Percentiles rank a stretch among this genome's conserved stretches.
Evolutionary conservation across 441 rosid species (phyloP).

Genomic region (Melastoma candidum): DNA sequence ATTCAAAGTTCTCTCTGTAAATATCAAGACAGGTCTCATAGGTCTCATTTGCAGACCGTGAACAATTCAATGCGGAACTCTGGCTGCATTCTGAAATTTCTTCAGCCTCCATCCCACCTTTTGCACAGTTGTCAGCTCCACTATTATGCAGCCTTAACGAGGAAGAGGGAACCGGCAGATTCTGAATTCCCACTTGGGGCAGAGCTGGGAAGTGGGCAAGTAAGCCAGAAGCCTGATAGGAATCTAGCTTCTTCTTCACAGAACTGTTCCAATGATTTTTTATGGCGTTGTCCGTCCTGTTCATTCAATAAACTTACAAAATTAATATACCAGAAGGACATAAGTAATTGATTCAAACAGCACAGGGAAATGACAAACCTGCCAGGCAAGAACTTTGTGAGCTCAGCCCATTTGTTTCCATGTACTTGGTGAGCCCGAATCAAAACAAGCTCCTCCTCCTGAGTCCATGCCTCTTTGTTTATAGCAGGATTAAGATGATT

Average conservation of each 20-base stretch:
- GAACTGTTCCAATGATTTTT: conserved; percentile 99
- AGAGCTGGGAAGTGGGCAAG: conserved; percentile 64
- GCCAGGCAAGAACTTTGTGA: conserved; percentile 95
- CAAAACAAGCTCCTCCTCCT: conserved; percentile 92
- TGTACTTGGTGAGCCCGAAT: conserved; percentile 94
- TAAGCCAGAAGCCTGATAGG: conserved; percentile 82
- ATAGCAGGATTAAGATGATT: conserved; percentile 97
- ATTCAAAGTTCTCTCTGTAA: conserved; percentile 37
- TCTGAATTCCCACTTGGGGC: conserved; percentile 50
- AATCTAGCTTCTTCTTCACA: conserved; percentile 91
- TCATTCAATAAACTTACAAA: conserved; percentile 7
- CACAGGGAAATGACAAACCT: conserved; percentile 36
- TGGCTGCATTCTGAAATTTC: conserved; percentile 94
- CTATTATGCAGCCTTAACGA: conserved; percentile 56
- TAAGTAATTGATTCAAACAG: too few species aligned
- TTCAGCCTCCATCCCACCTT: conserved; percentile 49
- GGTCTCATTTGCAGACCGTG: conserved; percentile 53
- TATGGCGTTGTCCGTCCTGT: conserved; percentile 98
- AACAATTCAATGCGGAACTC: conserved; percentile 47
- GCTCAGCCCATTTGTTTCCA: conserved; percentile 99
- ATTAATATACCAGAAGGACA: conserved; percentile 7
- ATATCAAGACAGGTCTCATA: conserved; percentile 31
- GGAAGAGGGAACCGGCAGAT: conserved; percentile 43
- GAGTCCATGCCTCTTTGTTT: conserved; percentile 99
- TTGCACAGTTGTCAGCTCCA: conserved; percentile 57